Evolutionary conservation across 164 flowering plant genomes (phyloP).

Genomic region (Pachysandra terminalis): DNA sequence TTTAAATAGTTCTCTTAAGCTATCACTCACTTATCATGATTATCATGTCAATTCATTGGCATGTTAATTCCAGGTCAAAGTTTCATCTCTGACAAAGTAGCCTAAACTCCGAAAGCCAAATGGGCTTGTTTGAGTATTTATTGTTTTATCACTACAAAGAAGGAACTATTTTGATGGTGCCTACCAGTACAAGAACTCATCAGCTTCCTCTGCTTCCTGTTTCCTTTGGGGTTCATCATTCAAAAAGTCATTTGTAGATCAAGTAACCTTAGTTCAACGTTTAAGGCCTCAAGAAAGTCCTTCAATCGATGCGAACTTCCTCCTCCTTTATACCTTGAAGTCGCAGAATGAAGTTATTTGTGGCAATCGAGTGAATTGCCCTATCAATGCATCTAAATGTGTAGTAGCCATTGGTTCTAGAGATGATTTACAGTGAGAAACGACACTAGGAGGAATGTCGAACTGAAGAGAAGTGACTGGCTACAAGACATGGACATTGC

Average conservation of each 20-base stretch:
- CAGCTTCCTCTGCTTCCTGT: background rate
- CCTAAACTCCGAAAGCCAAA: no score
- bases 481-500: slow-evolving; percentile 9
- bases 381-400: background rate
- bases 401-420: slow-evolving; percentile 3
- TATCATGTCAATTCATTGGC: no score
- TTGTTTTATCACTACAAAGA: slow-evolving; percentile 19
- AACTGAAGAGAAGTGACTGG: slow-evolving; percentile 10
- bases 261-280: no score
- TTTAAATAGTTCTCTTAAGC: no score
- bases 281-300: no score
- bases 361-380: slow-evolving; percentile 19
- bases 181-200: slow-evolving; percentile 10
- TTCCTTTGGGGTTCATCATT: slow-evolving; percentile 1
- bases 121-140: slow-evolving; percentile 7
- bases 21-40: no score
- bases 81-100: no score
- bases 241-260: background rate
- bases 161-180: background rate
- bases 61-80: no score
- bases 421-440: slow-evolving; percentile 9
- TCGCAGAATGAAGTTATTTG: background rate
- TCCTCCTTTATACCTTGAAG: background rate
- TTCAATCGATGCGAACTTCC: no score
- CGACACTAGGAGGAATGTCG: slow-evolving; percentile 11